These are phyloP conservation scores for Eimeria tenella DNA, from an alignment of 169 alveolate genomes.

Conservation along the genomic window DNA sequence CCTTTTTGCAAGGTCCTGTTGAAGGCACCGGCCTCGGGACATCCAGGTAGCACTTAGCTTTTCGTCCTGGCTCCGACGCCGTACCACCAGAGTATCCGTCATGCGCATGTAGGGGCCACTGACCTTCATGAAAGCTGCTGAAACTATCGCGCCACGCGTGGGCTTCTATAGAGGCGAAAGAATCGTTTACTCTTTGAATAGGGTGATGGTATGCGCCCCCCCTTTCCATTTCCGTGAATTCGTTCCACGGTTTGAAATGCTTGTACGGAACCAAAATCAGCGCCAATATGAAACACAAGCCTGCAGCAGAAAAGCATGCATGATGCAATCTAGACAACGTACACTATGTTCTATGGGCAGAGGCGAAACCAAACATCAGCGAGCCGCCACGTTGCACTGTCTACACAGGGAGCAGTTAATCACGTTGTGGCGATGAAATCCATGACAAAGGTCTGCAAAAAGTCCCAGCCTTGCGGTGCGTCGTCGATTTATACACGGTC, in stretches of 20 bases:
- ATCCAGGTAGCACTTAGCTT: background rate
- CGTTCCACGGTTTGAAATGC: slow-evolving; percentile 78
- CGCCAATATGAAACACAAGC: slow-evolving; percentile 65
- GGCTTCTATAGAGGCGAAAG: slow-evolving; percentile 75
- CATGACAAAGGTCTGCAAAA: too few species aligned
- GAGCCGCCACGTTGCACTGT: background rate
- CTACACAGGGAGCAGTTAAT: background rate
- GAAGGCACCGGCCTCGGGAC: slow-evolving; percentile 56
- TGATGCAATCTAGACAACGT: background rate
- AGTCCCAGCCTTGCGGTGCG: too few species aligned
- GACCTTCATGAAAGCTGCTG: slow-evolving; percentile 77
- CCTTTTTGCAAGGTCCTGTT: slow-evolving; percentile 33
- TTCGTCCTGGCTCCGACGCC: slow-evolving; percentile 35
- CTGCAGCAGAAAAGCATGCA: background rate
- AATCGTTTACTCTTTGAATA: slow-evolving; percentile 73
- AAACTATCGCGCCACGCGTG: slow-evolving; percentile 79
- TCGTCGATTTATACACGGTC: too few species aligned
- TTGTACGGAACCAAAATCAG: slow-evolving; percentile 53
- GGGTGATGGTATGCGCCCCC: slow-evolving; percentile 67
- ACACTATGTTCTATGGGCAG: background rate
- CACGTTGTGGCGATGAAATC: too few species aligned
- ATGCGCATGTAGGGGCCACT: slow-evolving; percentile 60
- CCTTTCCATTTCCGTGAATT: slow-evolving; percentile 66
- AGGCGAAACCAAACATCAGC: background rate
- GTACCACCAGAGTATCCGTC: slow-evolving; percentile 65